Conservation (phyloP, 1,139 yeast genomes). For the Diutina mesorugosa region DNA sequence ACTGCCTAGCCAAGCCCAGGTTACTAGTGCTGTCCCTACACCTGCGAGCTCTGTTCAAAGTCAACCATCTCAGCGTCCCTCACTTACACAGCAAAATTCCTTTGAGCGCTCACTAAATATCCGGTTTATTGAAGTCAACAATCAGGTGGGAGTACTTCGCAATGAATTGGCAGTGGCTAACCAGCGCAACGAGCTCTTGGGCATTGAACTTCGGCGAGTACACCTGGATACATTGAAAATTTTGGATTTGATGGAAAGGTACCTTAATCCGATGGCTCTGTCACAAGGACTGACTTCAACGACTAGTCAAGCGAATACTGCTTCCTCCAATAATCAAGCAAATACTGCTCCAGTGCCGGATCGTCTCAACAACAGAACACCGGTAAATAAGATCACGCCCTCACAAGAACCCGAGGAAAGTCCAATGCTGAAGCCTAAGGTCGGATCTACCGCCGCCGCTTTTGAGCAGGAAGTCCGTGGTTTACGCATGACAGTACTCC, state of each 20-base stretch:
- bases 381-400: conserved; percentile 5
- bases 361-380: conserved; percentile 8
- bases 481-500: neutral
- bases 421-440: conserved; percentile 8
- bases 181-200: conserved; percentile 16
- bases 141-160: conserved; percentile 20
- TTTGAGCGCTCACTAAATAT: conserved; percentile 16
- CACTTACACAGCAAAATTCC: conserved; percentile 9
- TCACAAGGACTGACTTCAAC: neutral
- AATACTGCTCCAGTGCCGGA: conserved; percentile 5
- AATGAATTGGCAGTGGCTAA: conserved; percentile 25
- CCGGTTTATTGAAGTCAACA: conserved; percentile 27
- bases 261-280: conserved; percentile 4
- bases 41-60: conserved; percentile 1
- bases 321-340: neutral
- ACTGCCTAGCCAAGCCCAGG: conserved; percentile 6
- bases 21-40: conserved; percentile 5
- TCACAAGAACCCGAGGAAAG: conserved; percentile 7
- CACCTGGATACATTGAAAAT: conserved; percentile 7
- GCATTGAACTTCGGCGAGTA: neutral
- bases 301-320: neutral
- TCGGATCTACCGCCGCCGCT: neutral
- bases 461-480: neutral
- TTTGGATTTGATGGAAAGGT: conserved; percentile 32
- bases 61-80: conserved; percentile 8